Conservation (phyloP, 2,329 filamentous ascomycete species). For the Pestalotiopsis sp. region DNA sequence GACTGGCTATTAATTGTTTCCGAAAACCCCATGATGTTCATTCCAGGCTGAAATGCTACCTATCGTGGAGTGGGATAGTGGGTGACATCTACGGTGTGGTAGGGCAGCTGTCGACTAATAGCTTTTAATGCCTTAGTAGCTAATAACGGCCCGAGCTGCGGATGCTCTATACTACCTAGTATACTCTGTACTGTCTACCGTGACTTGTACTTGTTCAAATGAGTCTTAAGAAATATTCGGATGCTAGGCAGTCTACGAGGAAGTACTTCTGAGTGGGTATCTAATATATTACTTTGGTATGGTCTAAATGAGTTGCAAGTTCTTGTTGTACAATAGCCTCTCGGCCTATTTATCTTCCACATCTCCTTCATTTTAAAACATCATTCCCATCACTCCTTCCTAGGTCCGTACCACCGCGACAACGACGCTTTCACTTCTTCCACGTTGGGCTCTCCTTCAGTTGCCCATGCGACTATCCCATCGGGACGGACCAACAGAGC, state of each 20-base stretch:
- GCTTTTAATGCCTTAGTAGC: too few species aligned
- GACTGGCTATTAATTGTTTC: background rate
- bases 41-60: too few species aligned
- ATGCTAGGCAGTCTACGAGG: too few species aligned
- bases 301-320: background rate
- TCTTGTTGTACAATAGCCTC: background rate
- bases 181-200: too few species aligned
- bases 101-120: too few species aligned
- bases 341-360: background rate
- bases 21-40: too few species aligned
- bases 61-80: too few species aligned
- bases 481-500: constrained; percentile 34
- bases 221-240: background rate
- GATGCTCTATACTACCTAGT: too few species aligned
- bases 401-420: constrained; percentile 20
- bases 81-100: too few species aligned
- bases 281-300: background rate
- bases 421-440: constrained; percentile 20
- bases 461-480: constrained; percentile 35
- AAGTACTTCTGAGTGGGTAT: background rate
- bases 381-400: background rate
- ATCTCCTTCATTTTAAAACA: background rate
- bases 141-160: too few species aligned
- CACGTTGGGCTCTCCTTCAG: constrained; percentile 22
- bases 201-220: too few species aligned